phyloP scores from a whole-genome alignment of 352 stramenopile genomes.

The Phytophthora chlamydospora region DNA sequence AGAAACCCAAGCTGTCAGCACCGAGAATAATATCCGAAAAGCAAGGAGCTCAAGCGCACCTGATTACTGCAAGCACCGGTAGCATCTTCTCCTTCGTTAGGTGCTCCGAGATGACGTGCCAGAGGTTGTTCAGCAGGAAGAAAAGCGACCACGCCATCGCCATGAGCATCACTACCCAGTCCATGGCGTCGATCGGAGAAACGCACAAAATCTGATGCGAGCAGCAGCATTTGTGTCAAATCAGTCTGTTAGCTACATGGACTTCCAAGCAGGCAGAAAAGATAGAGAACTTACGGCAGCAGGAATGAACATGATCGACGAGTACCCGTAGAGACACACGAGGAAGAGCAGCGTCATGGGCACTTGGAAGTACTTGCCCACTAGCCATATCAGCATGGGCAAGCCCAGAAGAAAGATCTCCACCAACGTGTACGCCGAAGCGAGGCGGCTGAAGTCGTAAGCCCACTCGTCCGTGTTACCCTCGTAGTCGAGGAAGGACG shows the following conservation, averaged over 20 bases:
- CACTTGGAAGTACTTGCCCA: slow-evolving; percentile 80
- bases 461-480: slow-evolving; percentile 68
- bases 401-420: slow-evolving; percentile 78
- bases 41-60: slow-evolving; percentile 41
- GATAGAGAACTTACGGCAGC: slow-evolving; percentile 52
- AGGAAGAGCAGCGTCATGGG: slow-evolving; percentile 83
- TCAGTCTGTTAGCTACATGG: not conserved
- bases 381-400: slow-evolving; percentile 77
- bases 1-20: slow-evolving; percentile 11
- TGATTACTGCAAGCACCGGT: slow-evolving; percentile 80
- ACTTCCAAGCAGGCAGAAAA: slow-evolving; percentile 2
- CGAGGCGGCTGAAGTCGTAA: slow-evolving; percentile 86
- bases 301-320: slow-evolving; percentile 82
- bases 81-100: slow-evolving; percentile 90
- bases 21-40: not conserved
- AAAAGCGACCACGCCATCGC: slow-evolving; percentile 87
- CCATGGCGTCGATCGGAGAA: slow-evolving; percentile 67
- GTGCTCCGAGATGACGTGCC: slow-evolving; percentile 75
- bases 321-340: slow-evolving; percentile 88
- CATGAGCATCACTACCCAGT: slow-evolving; percentile 84
- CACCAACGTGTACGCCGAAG: slow-evolving; percentile 79
- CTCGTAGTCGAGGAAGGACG: slow-evolving; percentile 79
- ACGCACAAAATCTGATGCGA: slow-evolving; percentile 73
- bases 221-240: slow-evolving; percentile 1
- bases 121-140: slow-evolving; percentile 85